Conservation (phyloP, 2,329 filamentous ascomycete species). For the Cytospora piceicola region DNA sequence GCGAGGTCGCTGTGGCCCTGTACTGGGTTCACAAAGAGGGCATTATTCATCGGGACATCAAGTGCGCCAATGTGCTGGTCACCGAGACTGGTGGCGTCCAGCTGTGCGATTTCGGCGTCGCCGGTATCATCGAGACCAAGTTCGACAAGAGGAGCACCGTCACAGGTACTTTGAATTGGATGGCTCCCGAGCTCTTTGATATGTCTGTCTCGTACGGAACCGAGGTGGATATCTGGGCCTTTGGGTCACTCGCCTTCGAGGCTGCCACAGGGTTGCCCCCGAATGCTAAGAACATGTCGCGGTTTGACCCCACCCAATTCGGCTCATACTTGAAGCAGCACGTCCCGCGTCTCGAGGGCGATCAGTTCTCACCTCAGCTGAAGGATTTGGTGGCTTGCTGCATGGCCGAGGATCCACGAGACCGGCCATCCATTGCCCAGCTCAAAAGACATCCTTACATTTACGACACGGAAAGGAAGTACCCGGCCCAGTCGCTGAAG, state of each 20-base stretch:
- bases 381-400: constrained; percentile 75
- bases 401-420: constrained; percentile 68
- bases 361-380: constrained; percentile 70
- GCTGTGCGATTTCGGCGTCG: constrained; percentile 83
- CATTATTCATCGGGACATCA: constrained; percentile 73
- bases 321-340: constrained; percentile 63
- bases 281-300: constrained; percentile 58
- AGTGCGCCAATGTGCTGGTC: constrained; percentile 79
- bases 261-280: constrained; percentile 79
- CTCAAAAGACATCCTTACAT: constrained; percentile 74
- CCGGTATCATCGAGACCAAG: constrained; percentile 75
- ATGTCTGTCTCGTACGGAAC: constrained; percentile 68
- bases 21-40: constrained; percentile 70
- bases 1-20: constrained; percentile 68
- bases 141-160: constrained; percentile 79
- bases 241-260: constrained; percentile 79
- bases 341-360: constrained; percentile 71
- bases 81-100: constrained; percentile 78
- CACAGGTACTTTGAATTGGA: constrained; percentile 83
- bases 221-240: constrained; percentile 83
- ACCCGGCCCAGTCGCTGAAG: constrained; percentile 66
- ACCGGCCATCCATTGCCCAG: constrained; percentile 70
- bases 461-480: constrained; percentile 60
- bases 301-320: constrained; percentile 53
- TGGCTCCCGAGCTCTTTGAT: constrained; percentile 79